These are phyloP conservation scores for Jatropha podagrica DNA, from an alignment of 441 rosid genomes.

Conservation along the genomic window DNA sequence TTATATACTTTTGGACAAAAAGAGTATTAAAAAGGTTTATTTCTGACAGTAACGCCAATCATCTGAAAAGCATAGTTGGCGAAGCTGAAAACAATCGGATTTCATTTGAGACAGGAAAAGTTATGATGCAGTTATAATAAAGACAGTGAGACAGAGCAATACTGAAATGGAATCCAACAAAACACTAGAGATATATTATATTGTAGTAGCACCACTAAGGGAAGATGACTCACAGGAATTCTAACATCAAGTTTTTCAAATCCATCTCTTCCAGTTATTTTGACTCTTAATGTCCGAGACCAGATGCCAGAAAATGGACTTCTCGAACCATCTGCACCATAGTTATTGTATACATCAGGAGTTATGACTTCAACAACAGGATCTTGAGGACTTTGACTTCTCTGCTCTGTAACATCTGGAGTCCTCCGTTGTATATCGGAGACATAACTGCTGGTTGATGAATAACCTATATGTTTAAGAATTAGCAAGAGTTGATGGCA, in stretches of 20 bases:
- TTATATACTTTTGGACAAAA: no score
- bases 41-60: no score
- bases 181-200: background rate
- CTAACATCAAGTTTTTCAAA: slow-evolving; percentile 84
- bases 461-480: slow-evolving; percentile 31
- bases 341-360: slow-evolving; percentile 62
- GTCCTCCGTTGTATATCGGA: slow-evolving; percentile 47
- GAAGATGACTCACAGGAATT: slow-evolving; percentile 68
- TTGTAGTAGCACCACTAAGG: slow-evolving; percentile 9
- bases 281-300: slow-evolving; percentile 81
- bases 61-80: background rate
- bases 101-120: background rate
- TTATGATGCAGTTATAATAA: background rate
- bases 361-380: slow-evolving; percentile 79
- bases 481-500: slow-evolving; percentile 20
- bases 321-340: slow-evolving; percentile 64
- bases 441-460: slow-evolving; percentile 46
- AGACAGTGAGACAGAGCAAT: background rate
- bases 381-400: slow-evolving; percentile 48
- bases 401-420: slow-evolving; percentile 54
- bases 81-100: background rate
- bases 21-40: no score
- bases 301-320: slow-evolving; percentile 72
- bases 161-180: background rate
- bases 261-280: slow-evolving; percentile 81